Evolutionary conservation across 768 basidiomycete genomes (phyloP).

Genomic region (Boletus reticuloceps): DNA sequence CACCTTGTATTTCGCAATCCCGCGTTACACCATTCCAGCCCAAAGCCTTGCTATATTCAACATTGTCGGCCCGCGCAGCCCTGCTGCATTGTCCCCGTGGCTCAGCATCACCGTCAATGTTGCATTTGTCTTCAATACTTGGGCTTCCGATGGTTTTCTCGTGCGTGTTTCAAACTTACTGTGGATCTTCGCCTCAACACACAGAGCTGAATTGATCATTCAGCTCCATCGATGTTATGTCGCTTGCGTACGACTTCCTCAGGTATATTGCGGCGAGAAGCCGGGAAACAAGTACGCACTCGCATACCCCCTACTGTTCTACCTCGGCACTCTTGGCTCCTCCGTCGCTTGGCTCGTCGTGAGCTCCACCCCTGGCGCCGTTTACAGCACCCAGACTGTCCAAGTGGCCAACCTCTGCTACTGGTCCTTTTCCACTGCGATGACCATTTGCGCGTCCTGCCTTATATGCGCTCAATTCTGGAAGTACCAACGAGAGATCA

Average conservation of each 20-base stretch:
- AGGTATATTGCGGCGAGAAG: too few species aligned
- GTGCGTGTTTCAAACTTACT: slow-evolving; percentile 6
- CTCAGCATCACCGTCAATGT: slow-evolving; percentile 4
- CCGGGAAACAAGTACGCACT: not conserved
- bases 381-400: slow-evolving; percentile 14
- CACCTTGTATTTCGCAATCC: slow-evolving; percentile 16
- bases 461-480: slow-evolving; percentile 14
- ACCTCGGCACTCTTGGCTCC: slow-evolving; percentile 13
- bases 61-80: slow-evolving; percentile 1
- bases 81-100: slow-evolving; percentile 16
- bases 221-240: slow-evolving; percentile 24
- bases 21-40: slow-evolving; percentile 14
- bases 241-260: slow-evolving; percentile 5
- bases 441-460: slow-evolving; percentile 14
- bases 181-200: too few species aligned
- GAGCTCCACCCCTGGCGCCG: slow-evolving; percentile 7
- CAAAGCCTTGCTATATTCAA: slow-evolving; percentile 10
- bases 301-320: slow-evolving; percentile 2
- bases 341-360: slow-evolving; percentile 20
- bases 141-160: slow-evolving; percentile 22
- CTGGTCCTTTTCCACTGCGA: slow-evolving; percentile 15
- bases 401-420: slow-evolving; percentile 10
- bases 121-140: slow-evolving; percentile 19
- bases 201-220: not conserved
- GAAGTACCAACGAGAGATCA: slow-evolving; percentile 15